These are phyloP conservation scores for Sclerotinia spermophila DNA, from an alignment of 2,329 filamentous ascomycete species.

Conservation along the genomic window DNA sequence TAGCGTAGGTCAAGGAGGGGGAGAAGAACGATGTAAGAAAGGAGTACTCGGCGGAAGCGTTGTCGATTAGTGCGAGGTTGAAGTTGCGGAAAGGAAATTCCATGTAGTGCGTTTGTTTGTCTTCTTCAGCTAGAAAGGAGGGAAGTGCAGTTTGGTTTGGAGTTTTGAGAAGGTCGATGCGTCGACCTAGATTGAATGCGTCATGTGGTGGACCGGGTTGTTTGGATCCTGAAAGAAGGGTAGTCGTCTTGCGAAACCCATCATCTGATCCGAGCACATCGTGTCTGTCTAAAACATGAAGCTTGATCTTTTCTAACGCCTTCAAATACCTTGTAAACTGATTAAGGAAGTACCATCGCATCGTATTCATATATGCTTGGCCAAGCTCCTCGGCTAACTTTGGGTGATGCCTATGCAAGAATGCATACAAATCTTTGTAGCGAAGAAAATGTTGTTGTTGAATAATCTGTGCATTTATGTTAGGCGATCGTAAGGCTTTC, in stretches of 20 bases:
- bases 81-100: slow-evolving; percentile 92
- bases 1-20: slow-evolving; percentile 67
- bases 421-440: slow-evolving; percentile 84
- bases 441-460: slow-evolving; percentile 88
- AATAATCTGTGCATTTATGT: slow-evolving; percentile 95
- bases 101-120: slow-evolving; percentile 78
- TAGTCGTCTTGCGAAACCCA: slow-evolving; percentile 59
- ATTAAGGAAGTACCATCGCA: slow-evolving; percentile 96
- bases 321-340: slow-evolving; percentile 87
- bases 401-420: slow-evolving; percentile 77
- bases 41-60: slow-evolving; percentile 89
- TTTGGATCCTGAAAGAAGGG: slow-evolving; percentile 53
- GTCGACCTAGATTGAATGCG: slow-evolving; percentile 81
- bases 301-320: slow-evolving; percentile 76
- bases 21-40: slow-evolving; percentile 90
- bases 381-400: slow-evolving; percentile 85
- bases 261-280: slow-evolving; percentile 82
- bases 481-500: slow-evolving; percentile 87
- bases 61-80: slow-evolving; percentile 90
- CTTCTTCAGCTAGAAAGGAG: slow-evolving; percentile 88
- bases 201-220: slow-evolving; percentile 66
- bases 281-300: slow-evolving; percentile 78
- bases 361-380: slow-evolving; percentile 94
- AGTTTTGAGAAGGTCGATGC: slow-evolving; percentile 76
- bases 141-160: slow-evolving; percentile 72